A percentile compares a stretch with the other conserved stretches of the same genome.
These are phyloP conservation scores for Luzula sylvatica DNA, from an alignment of 176 grass and related monocot species.

Conservation along the genomic window DNA sequence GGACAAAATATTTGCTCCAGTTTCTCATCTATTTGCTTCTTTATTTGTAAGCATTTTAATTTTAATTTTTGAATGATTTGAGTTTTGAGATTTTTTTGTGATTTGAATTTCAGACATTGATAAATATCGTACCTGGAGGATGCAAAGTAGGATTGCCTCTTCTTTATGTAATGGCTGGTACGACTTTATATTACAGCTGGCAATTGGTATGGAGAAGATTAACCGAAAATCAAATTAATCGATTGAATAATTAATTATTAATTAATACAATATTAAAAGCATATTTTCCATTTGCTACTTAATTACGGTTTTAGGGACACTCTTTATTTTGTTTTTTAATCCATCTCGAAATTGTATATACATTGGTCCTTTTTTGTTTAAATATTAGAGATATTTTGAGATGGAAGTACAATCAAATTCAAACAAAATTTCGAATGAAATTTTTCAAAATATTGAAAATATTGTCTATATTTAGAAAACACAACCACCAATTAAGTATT, in stretches of 20 bases:
- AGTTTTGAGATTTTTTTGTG: background rate
- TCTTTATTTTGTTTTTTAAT: constrained; percentile 1
- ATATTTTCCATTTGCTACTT: constrained; percentile 2
- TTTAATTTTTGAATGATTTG: constrained; percentile 1
- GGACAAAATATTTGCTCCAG: constrained; percentile 55
- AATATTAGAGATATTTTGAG: too few species aligned
- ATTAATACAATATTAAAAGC: background rate
- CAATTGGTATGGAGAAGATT: constrained; percentile 60
- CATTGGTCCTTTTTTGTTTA: background rate
- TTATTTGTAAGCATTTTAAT: constrained; percentile 47
- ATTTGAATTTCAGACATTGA: constrained; percentile 59
- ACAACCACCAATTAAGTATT: background rate
- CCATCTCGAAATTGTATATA: constrained; percentile 20
- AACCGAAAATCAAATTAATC: constrained; percentile 37
- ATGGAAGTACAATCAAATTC: too few species aligned
- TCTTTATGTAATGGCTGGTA: constrained; percentile 33
- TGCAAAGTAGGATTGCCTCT: constrained; percentile 61
- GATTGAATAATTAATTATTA: constrained; percentile 29
- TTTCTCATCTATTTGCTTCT: constrained; percentile 62
- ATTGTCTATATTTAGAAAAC: too few species aligned
- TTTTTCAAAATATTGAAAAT: too few species aligned
- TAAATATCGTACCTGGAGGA: constrained; percentile 73
- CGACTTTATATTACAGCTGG: constrained; percentile 70
- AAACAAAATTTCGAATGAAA: too few species aligned
- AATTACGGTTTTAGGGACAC: background rate